These are phyloP conservation scores for Carpinus fangiana DNA, from an alignment of 306 rosid genomes.

Conservation along the genomic window DNA sequence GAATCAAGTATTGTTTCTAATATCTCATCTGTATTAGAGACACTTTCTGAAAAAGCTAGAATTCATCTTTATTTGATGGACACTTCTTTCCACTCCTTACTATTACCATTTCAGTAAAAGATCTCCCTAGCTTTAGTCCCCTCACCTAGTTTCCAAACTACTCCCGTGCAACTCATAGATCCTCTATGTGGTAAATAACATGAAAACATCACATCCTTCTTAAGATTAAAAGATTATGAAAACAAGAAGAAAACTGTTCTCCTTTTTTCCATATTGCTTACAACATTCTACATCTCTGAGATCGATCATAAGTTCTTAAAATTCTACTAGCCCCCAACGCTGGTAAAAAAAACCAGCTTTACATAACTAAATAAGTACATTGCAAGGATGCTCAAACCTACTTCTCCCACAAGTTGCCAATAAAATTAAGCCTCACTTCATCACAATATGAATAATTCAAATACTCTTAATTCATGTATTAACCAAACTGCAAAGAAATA, in stretches of 20 bases:
- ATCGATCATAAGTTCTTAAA: neutral
- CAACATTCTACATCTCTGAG: neutral
- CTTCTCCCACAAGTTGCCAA: neutral
- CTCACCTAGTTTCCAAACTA: neutral
- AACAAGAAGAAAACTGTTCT: neutral
- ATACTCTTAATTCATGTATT: neutral
- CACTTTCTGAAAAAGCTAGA: neutral
- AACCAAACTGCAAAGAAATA: neutral
- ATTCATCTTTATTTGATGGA: neutral
- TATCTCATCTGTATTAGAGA: neutral
- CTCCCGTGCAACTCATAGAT: neutral
- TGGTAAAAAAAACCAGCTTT: neutral
- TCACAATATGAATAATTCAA: slow-evolving; percentile 2
- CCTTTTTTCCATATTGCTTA: neutral
- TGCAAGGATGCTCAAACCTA: neutral
- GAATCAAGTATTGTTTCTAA: neutral
- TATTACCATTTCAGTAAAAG: neutral
- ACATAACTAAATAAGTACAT: neutral
- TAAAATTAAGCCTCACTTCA: neutral
- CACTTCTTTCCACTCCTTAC: neutral
- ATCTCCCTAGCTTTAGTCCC: neutral
- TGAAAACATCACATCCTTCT: neutral
- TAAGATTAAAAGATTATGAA: neutral
- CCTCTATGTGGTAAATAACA: neutral
- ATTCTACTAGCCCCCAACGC: neutral